Percentiles rank a stretch among this genome's conserved stretches.
phyloP scores from a whole-genome alignment of 2,329 filamentous ascomycete genomes.

The Xylaria sp. region DNA sequence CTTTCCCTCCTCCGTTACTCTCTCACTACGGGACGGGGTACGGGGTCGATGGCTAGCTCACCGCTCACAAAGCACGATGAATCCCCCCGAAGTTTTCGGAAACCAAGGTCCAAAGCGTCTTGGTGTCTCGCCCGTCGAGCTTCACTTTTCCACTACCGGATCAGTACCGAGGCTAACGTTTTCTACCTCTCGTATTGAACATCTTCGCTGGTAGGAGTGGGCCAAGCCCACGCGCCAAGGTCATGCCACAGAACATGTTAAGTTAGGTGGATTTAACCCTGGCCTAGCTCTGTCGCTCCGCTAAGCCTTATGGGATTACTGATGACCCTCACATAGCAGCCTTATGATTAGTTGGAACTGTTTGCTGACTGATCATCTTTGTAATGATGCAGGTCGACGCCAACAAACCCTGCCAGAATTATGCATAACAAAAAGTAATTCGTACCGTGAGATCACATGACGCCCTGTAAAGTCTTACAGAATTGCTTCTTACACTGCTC shows the following conservation, averaged over 20 bases:
- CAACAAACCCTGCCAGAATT: slow-evolving; percentile 7
- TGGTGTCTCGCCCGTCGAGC: not conserved
- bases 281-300: slow-evolving; percentile 4
- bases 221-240: slow-evolving; percentile 1
- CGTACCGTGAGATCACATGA: slow-evolving; percentile 23
- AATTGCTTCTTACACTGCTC: slow-evolving; percentile 5
- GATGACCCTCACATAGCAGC: slow-evolving; percentile 26
- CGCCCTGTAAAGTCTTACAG: not conserved
- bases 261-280: not conserved
- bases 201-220: slow-evolving; percentile 24
- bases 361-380: slow-evolving; percentile 36
- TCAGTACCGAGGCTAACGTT: slow-evolving; percentile 10
- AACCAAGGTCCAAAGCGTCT: slow-evolving; percentile 11
- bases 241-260: slow-evolving; percentile 13
- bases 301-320: slow-evolving; percentile 37
- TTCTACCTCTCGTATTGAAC: slow-evolving; percentile 29
- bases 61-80: slow-evolving; percentile 11
- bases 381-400: slow-evolving; percentile 28
- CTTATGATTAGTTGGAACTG: slow-evolving; percentile 23
- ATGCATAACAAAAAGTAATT: slow-evolving; percentile 17
- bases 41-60: slow-evolving; percentile 10
- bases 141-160: not conserved
- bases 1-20: not conserved
- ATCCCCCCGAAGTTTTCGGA: not conserved
- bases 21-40: too few relatives aligned